Conservation (phyloP, 208 protist genomes). For the Acanthamoeba sp. region DNA sequence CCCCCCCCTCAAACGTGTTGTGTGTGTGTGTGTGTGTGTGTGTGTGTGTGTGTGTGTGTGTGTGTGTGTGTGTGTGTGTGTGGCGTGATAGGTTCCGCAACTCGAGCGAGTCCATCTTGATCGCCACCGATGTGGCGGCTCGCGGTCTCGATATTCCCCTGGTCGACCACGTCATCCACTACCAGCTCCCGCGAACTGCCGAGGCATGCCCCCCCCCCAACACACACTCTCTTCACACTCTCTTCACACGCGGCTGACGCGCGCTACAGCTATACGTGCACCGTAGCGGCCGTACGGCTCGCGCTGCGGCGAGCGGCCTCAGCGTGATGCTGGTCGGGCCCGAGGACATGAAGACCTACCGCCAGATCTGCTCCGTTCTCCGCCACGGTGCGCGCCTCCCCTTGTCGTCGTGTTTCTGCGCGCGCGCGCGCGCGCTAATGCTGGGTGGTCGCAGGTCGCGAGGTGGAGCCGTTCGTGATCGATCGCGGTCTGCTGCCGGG, state of each 20-base stretch:
- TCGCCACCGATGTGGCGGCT: conserved; percentile 91
- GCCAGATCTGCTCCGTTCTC: conserved; percentile 74
- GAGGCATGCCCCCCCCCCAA: conserved; percentile 85
- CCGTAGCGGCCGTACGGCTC: conserved; percentile 96
- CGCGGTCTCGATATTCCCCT: conserved; percentile 96
- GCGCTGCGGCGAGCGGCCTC: conserved; percentile 89
- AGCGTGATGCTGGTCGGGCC: conserved; percentile 85
- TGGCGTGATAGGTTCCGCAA: conserved; percentile 74
- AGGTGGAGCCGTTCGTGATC: conserved; percentile 69
- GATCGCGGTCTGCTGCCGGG: conserved; percentile 61
- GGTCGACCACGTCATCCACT: conserved; percentile 97
- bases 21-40: too few species aligned
- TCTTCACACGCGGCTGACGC: neutral
- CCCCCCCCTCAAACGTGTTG: too few species aligned
- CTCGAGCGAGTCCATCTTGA: conserved; percentile 78
- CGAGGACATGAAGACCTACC: conserved; percentile 80
- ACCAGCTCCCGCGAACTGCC: conserved; percentile 95
- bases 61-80: too few species aligned
- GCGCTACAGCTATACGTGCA: conserved; percentile 94
- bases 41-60: too few species aligned
- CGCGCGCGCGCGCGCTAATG: neutral
- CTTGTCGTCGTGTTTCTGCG: neutral
- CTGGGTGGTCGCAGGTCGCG: conserved; percentile 46
- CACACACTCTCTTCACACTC: neutral
- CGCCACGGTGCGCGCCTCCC: neutral